Conservation (phyloP, 1,284 basidiomycete species). For the Papiliotrema nemorosa region DNA sequence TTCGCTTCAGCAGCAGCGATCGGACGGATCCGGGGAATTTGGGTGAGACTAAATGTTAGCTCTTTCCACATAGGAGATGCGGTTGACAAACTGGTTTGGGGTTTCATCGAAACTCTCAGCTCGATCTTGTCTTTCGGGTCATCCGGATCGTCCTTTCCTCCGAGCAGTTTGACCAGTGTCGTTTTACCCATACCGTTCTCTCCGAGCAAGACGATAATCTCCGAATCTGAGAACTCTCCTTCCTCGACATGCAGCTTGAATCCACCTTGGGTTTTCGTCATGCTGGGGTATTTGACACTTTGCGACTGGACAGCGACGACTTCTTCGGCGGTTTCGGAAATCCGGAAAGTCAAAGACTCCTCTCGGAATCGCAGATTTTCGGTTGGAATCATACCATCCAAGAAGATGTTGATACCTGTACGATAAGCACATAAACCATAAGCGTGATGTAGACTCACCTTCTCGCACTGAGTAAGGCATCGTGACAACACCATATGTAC, state of each 20-base stretch:
- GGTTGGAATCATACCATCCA: conserved; percentile 96
- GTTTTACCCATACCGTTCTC: conserved; percentile 99
- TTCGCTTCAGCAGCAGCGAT: conserved; percentile 86
- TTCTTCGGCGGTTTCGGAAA: conserved; percentile 90
- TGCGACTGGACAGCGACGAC: conserved; percentile 74
- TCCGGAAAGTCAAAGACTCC: conserved; percentile 91
- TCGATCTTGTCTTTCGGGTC: conserved; percentile 68
- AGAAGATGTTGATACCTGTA: conserved; percentile 92
- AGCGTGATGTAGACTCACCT: conserved; percentile 56
- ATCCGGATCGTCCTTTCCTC: conserved; percentile 80
- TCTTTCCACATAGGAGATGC: background rate
- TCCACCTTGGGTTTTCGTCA: conserved; percentile 89
- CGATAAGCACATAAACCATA: background rate
- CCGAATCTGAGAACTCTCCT: conserved; percentile 89
- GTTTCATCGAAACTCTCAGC: conserved; percentile 83
- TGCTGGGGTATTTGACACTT: conserved; percentile 82
- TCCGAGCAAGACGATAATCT: conserved; percentile 95
- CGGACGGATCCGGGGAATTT: conserved; percentile 92
- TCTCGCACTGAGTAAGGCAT: conserved; percentile 96
- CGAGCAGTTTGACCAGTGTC: conserved; percentile 87
- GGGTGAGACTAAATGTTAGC: conserved; percentile 66
- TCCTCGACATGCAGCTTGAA: conserved; percentile 89
- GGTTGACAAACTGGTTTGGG: conserved; percentile 58
- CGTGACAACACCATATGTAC: conserved; percentile 95
- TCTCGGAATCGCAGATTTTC: conserved; percentile 96